phyloP scores from a whole-genome alignment of 192 early-diverging fungal genomes.

The Radiomyces spectabilis region DNA sequence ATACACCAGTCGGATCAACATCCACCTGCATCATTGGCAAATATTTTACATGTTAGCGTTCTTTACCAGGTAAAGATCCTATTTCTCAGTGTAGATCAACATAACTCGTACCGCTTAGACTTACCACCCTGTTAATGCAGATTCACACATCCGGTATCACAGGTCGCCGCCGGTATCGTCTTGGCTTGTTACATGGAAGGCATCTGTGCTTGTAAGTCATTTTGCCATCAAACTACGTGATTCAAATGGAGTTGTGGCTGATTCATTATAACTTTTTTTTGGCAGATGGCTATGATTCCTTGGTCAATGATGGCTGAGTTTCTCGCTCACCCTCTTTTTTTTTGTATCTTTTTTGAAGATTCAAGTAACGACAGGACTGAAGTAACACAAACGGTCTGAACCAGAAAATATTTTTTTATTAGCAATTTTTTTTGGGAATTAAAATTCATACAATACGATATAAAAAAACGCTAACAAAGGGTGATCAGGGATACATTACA shows the following conservation, averaged over 20 bases:
- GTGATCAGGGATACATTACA: too few species aligned
- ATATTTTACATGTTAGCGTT: slow-evolving; percentile 76
- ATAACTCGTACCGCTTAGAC: too few species aligned
- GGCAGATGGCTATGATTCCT: slow-evolving; percentile 14
- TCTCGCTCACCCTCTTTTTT: too few species aligned
- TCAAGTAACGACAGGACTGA: too few species aligned
- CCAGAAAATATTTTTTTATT: too few species aligned
- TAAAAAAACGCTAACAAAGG: too few species aligned
- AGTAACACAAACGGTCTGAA: too few species aligned
- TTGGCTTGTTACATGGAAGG: slow-evolving; percentile 73
- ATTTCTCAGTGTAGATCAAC: too few species aligned
- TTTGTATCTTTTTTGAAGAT: too few species aligned
- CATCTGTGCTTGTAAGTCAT: slow-evolving; percentile 29
- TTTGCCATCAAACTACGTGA: not conserved
- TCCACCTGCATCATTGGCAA: slow-evolving; percentile 81
- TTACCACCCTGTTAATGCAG: slow-evolving; percentile 25
- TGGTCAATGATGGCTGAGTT: slow-evolving; percentile 13
- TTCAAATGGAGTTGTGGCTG: not conserved
- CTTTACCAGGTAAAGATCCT: slow-evolving; percentile 43
- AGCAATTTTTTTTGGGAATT: too few species aligned
- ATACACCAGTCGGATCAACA: slow-evolving; percentile 13
- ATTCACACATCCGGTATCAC: slow-evolving; percentile 62
- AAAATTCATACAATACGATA: too few species aligned
- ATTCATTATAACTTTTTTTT: not conserved
- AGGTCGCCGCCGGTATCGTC: slow-evolving; percentile 58